Conservation (phyloP, 768 basidiomycete genomes). For the Phylloporus sp. region DNA sequence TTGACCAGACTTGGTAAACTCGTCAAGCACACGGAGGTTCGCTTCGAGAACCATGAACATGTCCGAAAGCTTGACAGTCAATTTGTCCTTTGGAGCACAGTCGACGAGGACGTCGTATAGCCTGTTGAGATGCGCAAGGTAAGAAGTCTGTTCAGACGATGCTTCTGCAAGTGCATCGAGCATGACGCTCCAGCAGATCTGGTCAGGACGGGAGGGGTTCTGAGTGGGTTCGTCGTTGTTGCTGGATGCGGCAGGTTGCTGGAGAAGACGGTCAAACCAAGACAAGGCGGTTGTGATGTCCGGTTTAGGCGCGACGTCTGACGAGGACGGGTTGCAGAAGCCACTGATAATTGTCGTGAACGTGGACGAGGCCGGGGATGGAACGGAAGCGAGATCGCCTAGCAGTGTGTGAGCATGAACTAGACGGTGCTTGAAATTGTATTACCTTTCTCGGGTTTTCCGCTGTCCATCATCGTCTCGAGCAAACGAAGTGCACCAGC, state of each 20-base stretch:
- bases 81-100: conserved; percentile 32
- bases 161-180: conserved; percentile 48
- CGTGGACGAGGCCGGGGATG: conserved; percentile 56
- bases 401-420: not conserved
- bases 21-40: conserved; percentile 35
- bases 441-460: conserved; percentile 15
- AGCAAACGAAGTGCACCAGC: conserved; percentile 62
- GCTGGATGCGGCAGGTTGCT: conserved; percentile 32
- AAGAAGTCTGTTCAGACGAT: conserved; percentile 28
- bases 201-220: conserved; percentile 48
- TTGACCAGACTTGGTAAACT: not conserved
- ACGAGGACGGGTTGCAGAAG: conserved; percentile 47
- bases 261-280: conserved; percentile 68
- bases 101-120: conserved; percentile 41
- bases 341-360: conserved; percentile 61
- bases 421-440: not conserved
- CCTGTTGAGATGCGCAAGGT: conserved; percentile 51
- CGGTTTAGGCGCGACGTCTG: conserved; percentile 9
- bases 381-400: conserved; percentile 37
- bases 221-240: conserved; percentile 41
- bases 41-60: conserved; percentile 41
- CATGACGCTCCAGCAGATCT: conserved; percentile 53
- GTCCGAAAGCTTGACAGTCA: conserved; percentile 35
- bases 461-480: conserved; percentile 62
- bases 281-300: conserved; percentile 59